Evolutionary conservation across 2,329 filamentous ascomycete species (phyloP).

Genomic region (Penicillium sp.): DNA sequence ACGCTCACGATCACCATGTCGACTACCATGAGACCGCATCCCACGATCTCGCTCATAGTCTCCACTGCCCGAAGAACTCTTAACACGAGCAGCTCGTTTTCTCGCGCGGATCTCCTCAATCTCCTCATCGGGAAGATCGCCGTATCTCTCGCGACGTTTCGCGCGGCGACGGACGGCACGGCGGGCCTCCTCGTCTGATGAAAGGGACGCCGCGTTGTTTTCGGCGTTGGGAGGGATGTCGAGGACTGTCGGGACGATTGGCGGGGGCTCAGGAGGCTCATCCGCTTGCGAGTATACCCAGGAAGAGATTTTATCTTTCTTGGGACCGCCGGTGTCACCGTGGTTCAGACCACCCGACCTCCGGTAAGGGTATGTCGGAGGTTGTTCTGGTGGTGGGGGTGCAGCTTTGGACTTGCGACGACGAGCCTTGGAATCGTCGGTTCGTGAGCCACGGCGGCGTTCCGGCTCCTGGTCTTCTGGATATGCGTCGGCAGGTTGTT

Average conservation of each 20-base stretch:
- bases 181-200: slow-evolving; percentile 49
- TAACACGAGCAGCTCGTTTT: slow-evolving; percentile 38
- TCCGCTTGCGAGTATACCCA: slow-evolving; percentile 54
- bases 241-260: slow-evolving; percentile 50
- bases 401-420: slow-evolving; percentile 41
- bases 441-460: slow-evolving; percentile 35
- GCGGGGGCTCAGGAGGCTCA: slow-evolving; percentile 54
- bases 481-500: slow-evolving; percentile 34
- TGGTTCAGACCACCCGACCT: slow-evolving; percentile 39
- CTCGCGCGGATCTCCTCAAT: slow-evolving; percentile 41
- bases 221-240: slow-evolving; percentile 42
- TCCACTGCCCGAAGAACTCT: slow-evolving; percentile 47
- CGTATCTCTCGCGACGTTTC: slow-evolving; percentile 45
- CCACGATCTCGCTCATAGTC: slow-evolving; percentile 44
- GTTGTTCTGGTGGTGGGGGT: slow-evolving; percentile 23
- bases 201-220: slow-evolving; percentile 40
- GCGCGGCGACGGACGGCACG: slow-evolving; percentile 43
- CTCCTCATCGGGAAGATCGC: slow-evolving; percentile 42
- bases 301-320: slow-evolving; percentile 53
- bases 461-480: slow-evolving; percentile 33
- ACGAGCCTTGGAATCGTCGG: slow-evolving; percentile 38
- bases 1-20: slow-evolving; percentile 27
- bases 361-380: slow-evolving; percentile 27
- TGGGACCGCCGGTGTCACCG: slow-evolving; percentile 12
- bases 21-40: slow-evolving; percentile 34